Percentiles rank a stretch among this genome's conserved stretches.
These are phyloP conservation scores for Boletus semigastroideus DNA, from an alignment of 1,284 basidiomycete species.

Conservation along the genomic window DNA sequence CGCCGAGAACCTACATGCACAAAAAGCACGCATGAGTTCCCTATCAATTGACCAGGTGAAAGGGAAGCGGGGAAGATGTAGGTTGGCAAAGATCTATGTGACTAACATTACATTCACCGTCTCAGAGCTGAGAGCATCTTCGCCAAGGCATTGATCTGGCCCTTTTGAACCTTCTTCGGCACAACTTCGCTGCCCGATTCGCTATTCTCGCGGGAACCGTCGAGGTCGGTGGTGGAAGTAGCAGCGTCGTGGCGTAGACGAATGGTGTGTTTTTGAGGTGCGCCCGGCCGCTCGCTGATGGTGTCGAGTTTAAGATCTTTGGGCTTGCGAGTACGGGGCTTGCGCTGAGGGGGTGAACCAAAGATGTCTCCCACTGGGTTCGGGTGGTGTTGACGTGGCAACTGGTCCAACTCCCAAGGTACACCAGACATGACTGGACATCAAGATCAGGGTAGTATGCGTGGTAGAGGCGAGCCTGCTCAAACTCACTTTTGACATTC, in stretches of 20 bases:
- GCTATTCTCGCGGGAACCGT: constrained; percentile 27
- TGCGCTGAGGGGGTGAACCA: constrained; percentile 58
- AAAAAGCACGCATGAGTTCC: constrained; percentile 24
- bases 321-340: constrained; percentile 62
- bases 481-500: constrained; percentile 75
- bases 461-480: not conserved
- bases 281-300: constrained; percentile 63
- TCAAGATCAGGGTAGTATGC: constrained; percentile 11
- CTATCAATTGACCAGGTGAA: constrained; percentile 8
- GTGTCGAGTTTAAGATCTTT: constrained; percentile 67
- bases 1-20: constrained; percentile 30
- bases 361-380: constrained; percentile 63
- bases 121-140: constrained; percentile 81
- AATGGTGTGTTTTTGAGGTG: constrained; percentile 23
- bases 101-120: constrained; percentile 47
- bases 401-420: constrained; percentile 67
- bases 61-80: not conserved
- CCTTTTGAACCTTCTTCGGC: constrained; percentile 79
- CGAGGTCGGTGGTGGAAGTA: constrained; percentile 69
- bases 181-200: constrained; percentile 41
- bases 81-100: constrained; percentile 10
- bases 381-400: constrained; percentile 61
- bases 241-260: constrained; percentile 51
- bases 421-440: constrained; percentile 67
- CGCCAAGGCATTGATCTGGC: constrained; percentile 78